phyloP scores from a whole-genome alignment of 371 early-diverging fungal species.

The Syncephalastrum monosporum region DNA sequence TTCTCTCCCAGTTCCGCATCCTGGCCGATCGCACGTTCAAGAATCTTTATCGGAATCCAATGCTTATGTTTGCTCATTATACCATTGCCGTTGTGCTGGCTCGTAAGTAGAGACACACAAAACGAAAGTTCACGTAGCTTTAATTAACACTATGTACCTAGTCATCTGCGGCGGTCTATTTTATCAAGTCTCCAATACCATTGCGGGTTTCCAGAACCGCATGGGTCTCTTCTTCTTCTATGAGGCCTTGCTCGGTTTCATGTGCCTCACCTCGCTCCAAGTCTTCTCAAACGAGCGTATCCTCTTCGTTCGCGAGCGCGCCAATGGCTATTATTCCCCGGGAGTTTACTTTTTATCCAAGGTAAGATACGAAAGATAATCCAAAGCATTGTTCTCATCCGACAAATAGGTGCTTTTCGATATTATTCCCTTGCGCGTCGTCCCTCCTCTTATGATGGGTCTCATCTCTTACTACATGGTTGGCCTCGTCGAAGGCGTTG shows the following conservation, averaged over 20 bases:
- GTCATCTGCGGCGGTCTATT: constrained; percentile 81
- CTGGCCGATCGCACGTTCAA: constrained; percentile 82
- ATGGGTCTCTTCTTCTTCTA: constrained; percentile 86
- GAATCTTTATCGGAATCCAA: constrained; percentile 86
- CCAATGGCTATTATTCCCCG: constrained; percentile 84
- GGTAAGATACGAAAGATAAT: constrained; percentile 17
- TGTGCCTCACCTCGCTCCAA: constrained; percentile 73
- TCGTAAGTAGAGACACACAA: constrained; percentile 34
- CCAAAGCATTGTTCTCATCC: constrained; percentile 21
- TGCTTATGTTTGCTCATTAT: constrained; percentile 84
- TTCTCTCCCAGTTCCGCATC: constrained; percentile 77
- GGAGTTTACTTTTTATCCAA: constrained; percentile 75
- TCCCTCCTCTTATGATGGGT: constrained; percentile 86
- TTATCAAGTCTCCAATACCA: constrained; percentile 75
- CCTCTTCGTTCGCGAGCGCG: constrained; percentile 81
- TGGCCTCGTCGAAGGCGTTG: constrained; percentile 69
- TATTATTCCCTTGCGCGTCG: constrained; percentile 79
- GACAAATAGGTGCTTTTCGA: constrained; percentile 66
- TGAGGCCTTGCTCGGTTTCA: constrained; percentile 79
- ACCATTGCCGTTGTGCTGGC: constrained; percentile 71
- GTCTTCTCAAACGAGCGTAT: constrained; percentile 73
- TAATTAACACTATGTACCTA: constrained; percentile 1
- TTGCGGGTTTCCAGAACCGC: constrained; percentile 87
- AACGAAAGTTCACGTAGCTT: background rate
- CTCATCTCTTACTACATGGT: constrained; percentile 89